Percentiles rank a stretch among this genome's conserved stretches.
phyloP scores from a whole-genome alignment of 176 grass and related monocot genomes.

The Zea luxurians region DNA sequence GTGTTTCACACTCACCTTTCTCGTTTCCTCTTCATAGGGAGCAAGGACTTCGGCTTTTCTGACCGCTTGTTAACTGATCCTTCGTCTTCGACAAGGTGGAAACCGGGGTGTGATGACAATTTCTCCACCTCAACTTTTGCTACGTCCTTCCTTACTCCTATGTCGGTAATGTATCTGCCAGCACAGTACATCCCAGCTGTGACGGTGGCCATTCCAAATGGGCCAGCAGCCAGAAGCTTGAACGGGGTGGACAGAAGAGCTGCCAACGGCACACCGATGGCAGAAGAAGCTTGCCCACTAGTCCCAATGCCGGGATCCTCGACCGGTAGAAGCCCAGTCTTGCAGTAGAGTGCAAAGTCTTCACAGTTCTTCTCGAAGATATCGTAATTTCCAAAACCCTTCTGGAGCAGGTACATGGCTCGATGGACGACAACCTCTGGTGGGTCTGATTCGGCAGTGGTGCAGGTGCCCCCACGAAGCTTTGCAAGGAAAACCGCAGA shows the following conservation, averaged over 20 bases:
- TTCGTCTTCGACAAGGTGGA: conserved; percentile 35
- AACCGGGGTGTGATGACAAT: conserved; percentile 51
- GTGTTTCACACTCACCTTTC: conserved; percentile 25
- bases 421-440: conserved; percentile 63
- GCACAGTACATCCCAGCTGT: conserved; percentile 96
- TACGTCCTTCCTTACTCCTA: conserved; percentile 91
- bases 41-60: conserved; percentile 30
- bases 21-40: conserved; percentile 62
- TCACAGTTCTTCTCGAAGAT: conserved; percentile 97
- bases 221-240: conserved; percentile 77
- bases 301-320: conserved; percentile 71
- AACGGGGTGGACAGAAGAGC: conserved; percentile 81
- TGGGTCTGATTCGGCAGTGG: conserved; percentile 72
- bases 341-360: conserved; percentile 98
- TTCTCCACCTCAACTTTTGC: conserved; percentile 73
- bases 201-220: conserved; percentile 88
- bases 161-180: conserved; percentile 85
- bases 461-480: conserved; percentile 88
- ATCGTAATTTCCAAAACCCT: conserved; percentile 90
- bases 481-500: conserved; percentile 80
- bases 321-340: conserved; percentile 69
- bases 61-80: conserved; percentile 33
- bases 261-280: conserved; percentile 74
- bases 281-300: conserved; percentile 83
- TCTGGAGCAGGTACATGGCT: conserved; percentile 87